Evolutionary conservation across 2,329 filamentous ascomycete species (phyloP), one percentile per base, ranked within the genome.

Genomic region (Coniochaeta hoffmannii): DNA sequence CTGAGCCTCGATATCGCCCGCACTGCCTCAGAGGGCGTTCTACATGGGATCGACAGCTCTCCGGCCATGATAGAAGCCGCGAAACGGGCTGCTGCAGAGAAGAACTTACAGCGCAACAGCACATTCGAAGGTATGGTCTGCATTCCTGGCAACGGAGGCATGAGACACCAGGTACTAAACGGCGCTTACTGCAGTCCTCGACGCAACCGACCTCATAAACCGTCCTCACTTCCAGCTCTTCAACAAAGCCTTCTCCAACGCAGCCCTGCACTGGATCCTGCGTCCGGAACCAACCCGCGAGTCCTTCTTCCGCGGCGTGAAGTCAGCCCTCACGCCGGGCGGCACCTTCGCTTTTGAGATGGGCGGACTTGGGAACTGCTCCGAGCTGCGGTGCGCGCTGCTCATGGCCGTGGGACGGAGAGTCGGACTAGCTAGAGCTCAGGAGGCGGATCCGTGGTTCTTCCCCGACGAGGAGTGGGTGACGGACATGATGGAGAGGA

Each of bases 321-420:
- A 77, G 58, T 69, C 69, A 9, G 72, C 78, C 1, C 74, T 89
- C 2, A 74, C 71, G 32, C 77, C 80, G 0, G 77, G 76, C 11
- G 86, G 83, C 1, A 63, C 62, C 0, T 84, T 89, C 57, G 77
- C 80, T 10, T 88, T 89, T 62, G 87, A 90, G 68, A 86, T 86
- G 82, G 86, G 87, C 53, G 86, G 86, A 0, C 76, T 84, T 52
- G 87, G 87, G 19, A 89, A 89, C 67, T 76, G 87, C 1, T 71
- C 75, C 1, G 86, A 89, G 68, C 78, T 87, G 61, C 76, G 81
- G 28, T 73, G 80, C 0, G 81, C 82, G 1, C 70, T 88, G 8
- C 69, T 85, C 4, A 71, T 74, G 15, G 78, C 78, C 1, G 71
- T 87, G 1, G 67, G 74, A 15, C 73, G 77, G 1, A 77, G 81